phyloP scores from a whole-genome alignment of 2,329 filamentous ascomycete species.

The Trichophyton schoenleinii region DNA sequence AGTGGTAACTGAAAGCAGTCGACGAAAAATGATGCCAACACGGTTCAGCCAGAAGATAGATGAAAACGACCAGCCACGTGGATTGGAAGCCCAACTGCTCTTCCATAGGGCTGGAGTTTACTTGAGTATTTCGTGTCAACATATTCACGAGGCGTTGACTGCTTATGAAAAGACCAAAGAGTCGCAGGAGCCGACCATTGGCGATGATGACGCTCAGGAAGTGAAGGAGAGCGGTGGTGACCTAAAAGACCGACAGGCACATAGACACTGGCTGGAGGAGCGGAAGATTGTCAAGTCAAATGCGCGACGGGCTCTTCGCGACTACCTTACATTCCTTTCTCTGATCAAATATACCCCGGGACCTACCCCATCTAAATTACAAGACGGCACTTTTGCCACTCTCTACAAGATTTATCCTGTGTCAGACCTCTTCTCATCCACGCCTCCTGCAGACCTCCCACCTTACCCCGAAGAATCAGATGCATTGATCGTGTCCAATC shows the following conservation, averaged over 20 bases:
- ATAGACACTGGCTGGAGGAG: constrained; percentile 41
- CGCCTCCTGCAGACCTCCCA: constrained; percentile 54
- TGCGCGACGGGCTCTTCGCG: constrained; percentile 62
- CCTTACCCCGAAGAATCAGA: constrained; percentile 45
- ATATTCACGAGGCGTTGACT: constrained; percentile 44
- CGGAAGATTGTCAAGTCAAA: constrained; percentile 59
- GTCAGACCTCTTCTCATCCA: constrained; percentile 57
- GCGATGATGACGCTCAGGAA: neutral
- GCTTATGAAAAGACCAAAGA: constrained; percentile 9
- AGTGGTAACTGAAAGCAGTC: constrained; percentile 31
- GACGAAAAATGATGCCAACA: constrained; percentile 24
- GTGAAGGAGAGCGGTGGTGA: constrained; percentile 7
- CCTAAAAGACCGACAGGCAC: constrained; percentile 33
- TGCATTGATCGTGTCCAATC: constrained; percentile 14
- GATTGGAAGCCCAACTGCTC: constrained; percentile 59
- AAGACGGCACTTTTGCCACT: constrained; percentile 27
- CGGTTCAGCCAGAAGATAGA: constrained; percentile 40
- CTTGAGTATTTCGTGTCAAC: constrained; percentile 55
- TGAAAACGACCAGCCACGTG: constrained; percentile 58
- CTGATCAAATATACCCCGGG: constrained; percentile 69
- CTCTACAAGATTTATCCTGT: constrained; percentile 38
- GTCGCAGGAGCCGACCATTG: neutral
- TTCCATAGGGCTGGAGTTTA: constrained; percentile 66
- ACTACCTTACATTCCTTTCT: constrained; percentile 60
- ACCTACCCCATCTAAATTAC: constrained; percentile 40